Conservation (phyloP, 2,329 filamentous ascomycete genomes). For the Lachnellula subtilissima region DNA sequence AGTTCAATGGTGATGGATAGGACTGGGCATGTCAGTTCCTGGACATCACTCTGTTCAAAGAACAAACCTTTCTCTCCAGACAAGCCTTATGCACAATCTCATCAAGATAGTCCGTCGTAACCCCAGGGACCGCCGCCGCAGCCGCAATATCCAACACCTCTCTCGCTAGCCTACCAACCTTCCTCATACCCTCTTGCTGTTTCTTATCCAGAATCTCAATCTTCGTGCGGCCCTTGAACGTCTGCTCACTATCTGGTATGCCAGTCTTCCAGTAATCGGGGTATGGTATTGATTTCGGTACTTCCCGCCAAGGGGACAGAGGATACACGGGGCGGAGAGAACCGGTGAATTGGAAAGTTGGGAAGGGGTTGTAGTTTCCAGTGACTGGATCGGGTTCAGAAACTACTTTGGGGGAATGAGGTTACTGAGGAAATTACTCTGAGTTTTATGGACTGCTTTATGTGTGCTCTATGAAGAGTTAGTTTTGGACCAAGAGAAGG, state of each 20-base stretch:
- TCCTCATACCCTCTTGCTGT: slow-evolving; percentile 81
- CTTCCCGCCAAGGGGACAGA: slow-evolving; percentile 63
- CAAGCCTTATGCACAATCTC: slow-evolving; percentile 93
- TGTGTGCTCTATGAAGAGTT: slow-evolving; percentile 60
- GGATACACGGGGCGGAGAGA: slow-evolving; percentile 81
- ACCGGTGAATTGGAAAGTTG: slow-evolving; percentile 78
- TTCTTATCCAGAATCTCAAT: slow-evolving; percentile 76
- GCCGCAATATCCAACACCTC: slow-evolving; percentile 93
- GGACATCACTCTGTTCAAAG: neutral
- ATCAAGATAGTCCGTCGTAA: slow-evolving; percentile 94
- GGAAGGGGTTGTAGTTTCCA: slow-evolving; percentile 88
- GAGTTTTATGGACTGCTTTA: slow-evolving; percentile 79
- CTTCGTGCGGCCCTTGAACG: slow-evolving; percentile 67
- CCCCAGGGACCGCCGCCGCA: slow-evolving; percentile 76
- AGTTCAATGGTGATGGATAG: slow-evolving; percentile 92
- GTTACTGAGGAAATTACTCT: slow-evolving; percentile 68
- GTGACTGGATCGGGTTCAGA: slow-evolving; percentile 90
- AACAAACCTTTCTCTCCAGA: slow-evolving; percentile 81
- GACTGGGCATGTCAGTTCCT: slow-evolving; percentile 50
- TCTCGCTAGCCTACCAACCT: slow-evolving; percentile 78
- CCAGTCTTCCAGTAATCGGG: slow-evolving; percentile 89
- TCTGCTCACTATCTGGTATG: slow-evolving; percentile 57
- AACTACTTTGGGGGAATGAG: slow-evolving; percentile 74
- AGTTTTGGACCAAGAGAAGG: slow-evolving; percentile 4
- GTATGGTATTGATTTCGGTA: slow-evolving; percentile 75